These are phyloP conservation scores for Hypoxylon sp. DNA, from an alignment of 2,329 filamentous ascomycete genomes.

Conservation along the genomic window DNA sequence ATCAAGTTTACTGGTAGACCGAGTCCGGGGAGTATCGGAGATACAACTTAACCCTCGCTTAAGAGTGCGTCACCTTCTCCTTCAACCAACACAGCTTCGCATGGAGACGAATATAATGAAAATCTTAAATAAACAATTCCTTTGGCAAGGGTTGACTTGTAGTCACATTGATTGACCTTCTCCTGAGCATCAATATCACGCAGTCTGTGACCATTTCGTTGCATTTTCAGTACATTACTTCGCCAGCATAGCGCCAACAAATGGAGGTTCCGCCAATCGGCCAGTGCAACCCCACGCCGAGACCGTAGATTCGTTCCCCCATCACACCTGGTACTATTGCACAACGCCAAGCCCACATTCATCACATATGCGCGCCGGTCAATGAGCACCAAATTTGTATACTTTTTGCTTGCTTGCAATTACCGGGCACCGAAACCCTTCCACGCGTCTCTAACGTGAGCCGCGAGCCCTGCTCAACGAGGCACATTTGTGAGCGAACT, in stretches of 20 bases:
- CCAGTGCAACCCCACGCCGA: slow-evolving; percentile 43
- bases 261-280: slow-evolving; percentile 43
- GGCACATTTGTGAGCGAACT: slow-evolving; percentile 14
- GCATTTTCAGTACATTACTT: slow-evolving; percentile 41
- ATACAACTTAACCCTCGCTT: slow-evolving; percentile 20
- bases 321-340: slow-evolving; percentile 38
- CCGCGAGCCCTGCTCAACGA: slow-evolving; percentile 12
- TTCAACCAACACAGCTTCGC: slow-evolving; percentile 23
- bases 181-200: slow-evolving; percentile 42
- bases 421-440: slow-evolving; percentile 13
- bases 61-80: slow-evolving; percentile 1
- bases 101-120: slow-evolving; percentile 18
- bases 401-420: slow-evolving; percentile 14
- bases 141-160: slow-evolving; percentile 26
- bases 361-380: slow-evolving; percentile 42
- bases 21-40: slow-evolving; percentile 24
- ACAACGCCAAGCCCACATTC: slow-evolving; percentile 30
- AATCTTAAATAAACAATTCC: slow-evolving; percentile 21
- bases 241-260: slow-evolving; percentile 45
- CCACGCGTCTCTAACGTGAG: slow-evolving; percentile 25
- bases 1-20: background rate
- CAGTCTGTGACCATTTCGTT: slow-evolving; percentile 42
- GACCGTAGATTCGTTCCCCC: slow-evolving; percentile 38
- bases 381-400: slow-evolving; percentile 31
- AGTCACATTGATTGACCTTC: slow-evolving; percentile 33